These are phyloP conservation scores for Cercospora sp. DNA, from an alignment of 2,329 filamentous ascomycete species.

Conservation along the genomic window DNA sequence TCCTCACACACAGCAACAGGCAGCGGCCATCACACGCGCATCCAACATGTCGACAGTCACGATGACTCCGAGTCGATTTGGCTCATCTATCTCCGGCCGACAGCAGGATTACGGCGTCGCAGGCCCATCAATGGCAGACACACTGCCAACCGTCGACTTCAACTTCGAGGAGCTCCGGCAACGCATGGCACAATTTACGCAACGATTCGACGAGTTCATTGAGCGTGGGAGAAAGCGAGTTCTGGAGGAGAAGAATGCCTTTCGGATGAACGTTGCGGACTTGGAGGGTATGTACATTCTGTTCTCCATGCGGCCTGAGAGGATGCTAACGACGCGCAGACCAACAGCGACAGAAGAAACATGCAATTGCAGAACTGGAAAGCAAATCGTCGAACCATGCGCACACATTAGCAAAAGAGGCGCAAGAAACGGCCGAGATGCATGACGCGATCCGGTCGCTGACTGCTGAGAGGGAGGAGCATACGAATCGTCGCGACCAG, in stretches of 20 bases:
- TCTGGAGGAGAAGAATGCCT: slow-evolving; percentile 89
- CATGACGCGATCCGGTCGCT: slow-evolving; percentile 59
- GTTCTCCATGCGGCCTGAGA: not conserved
- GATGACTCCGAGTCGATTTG: slow-evolving; percentile 59
- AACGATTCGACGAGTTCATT: slow-evolving; percentile 89
- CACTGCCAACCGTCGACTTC: slow-evolving; percentile 87
- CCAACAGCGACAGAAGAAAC: slow-evolving; percentile 85
- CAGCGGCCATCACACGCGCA: not conserved
- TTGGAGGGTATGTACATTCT: slow-evolving; percentile 67
- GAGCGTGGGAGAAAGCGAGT: slow-evolving; percentile 87
- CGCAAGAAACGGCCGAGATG: slow-evolving; percentile 68
- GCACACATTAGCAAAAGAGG: slow-evolving; percentile 73
- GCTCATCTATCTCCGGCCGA: slow-evolving; percentile 67
- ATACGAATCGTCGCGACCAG: slow-evolving; percentile 56
- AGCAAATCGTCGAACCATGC: slow-evolving; percentile 70
- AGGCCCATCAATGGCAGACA: slow-evolving; percentile 69
- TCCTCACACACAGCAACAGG: slow-evolving; percentile 15
- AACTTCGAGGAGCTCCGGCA: slow-evolving; percentile 94
- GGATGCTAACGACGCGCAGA: slow-evolving; percentile 55
- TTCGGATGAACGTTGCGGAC: slow-evolving; percentile 85
- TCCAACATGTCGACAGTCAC: slow-evolving; percentile 34
- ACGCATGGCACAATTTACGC: slow-evolving; percentile 90
- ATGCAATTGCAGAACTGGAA: slow-evolving; percentile 79
- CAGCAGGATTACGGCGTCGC: slow-evolving; percentile 55
- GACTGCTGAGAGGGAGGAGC: slow-evolving; percentile 56